Conservation (phyloP, 2,329 filamentous ascomycete species). For the Hypoxylon sp. region DNA sequence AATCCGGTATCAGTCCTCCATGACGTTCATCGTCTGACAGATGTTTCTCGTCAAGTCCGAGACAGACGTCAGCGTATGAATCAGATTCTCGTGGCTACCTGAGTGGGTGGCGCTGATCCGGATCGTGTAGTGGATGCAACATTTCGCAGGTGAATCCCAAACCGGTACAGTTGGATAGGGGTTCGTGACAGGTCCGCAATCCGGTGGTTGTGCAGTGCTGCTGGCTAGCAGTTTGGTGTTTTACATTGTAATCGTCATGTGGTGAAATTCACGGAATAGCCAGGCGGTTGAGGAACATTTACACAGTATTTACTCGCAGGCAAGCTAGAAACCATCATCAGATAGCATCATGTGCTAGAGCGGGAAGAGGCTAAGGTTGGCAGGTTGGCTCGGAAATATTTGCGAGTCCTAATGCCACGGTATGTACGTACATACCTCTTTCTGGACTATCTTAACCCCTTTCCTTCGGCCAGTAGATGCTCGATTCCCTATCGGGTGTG, state of each 20-base stretch:
- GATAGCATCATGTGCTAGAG: constrained; percentile 8
- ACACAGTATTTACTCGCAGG: background rate
- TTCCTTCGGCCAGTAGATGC: constrained; percentile 22
- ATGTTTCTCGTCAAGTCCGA: background rate
- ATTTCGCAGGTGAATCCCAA: background rate
- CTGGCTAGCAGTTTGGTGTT: background rate
- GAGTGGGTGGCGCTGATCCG: background rate
- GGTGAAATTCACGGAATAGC: no score
- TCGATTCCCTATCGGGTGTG: constrained; percentile 25
- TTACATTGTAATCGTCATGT: background rate
- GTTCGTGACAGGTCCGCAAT: background rate
- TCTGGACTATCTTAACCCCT: constrained; percentile 4
- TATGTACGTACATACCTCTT: background rate
- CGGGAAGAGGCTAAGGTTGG: constrained; percentile 7
- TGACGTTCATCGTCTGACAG: background rate
- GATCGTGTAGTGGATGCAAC: constrained; percentile 1
- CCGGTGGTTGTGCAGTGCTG: constrained; percentile 1
- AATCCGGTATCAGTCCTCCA: background rate
- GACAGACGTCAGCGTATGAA: background rate
- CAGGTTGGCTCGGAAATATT: no score
- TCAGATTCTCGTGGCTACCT: background rate
- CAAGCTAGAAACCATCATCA: background rate
- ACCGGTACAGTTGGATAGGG: constrained; percentile 9
- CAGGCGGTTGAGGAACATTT: background rate
- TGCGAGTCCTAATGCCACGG: no score